Conservation (phyloP, 2,329 filamentous ascomycete species). For the Nakataea oryzae region DNA sequence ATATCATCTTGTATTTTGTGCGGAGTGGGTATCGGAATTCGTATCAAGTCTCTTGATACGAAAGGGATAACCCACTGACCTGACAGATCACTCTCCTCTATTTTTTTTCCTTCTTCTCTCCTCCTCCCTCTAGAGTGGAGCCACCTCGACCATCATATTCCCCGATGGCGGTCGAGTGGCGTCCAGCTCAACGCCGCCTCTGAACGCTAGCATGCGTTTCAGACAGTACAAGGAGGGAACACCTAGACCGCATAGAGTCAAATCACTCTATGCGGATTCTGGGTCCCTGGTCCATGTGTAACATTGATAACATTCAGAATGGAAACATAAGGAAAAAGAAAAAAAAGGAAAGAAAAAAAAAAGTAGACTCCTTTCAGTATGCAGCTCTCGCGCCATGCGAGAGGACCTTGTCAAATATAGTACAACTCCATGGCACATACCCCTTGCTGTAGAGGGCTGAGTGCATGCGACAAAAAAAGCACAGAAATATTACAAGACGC, state of each 20-base stretch:
- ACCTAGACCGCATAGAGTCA: background rate
- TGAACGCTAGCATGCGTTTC: background rate
- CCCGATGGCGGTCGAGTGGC: too few relatives aligned
- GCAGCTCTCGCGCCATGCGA: background rate
- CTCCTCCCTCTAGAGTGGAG: background rate
- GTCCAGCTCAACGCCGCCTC: too few relatives aligned
- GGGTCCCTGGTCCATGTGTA: background rate
- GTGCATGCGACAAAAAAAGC: background rate
- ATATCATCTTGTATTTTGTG: background rate
- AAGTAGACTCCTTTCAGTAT: background rate
- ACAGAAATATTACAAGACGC: background rate
- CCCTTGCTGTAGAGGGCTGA: background rate
- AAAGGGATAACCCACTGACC: background rate
- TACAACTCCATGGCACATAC: background rate
- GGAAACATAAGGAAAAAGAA: too few relatives aligned
- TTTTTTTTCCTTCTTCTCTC: background rate
- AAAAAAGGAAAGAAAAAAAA: too few relatives aligned
- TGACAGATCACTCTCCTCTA: background rate
- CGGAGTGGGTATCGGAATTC: too few relatives aligned
- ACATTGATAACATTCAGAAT: background rate
- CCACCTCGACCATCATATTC: background rate
- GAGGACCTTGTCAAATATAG: background rate
- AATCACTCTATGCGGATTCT: background rate
- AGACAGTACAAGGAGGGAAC: background rate
- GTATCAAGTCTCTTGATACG: too few relatives aligned